These are phyloP conservation scores for Linderniella brevidens DNA, from an alignment of 257 asterid species.

Conservation along the genomic window DNA sequence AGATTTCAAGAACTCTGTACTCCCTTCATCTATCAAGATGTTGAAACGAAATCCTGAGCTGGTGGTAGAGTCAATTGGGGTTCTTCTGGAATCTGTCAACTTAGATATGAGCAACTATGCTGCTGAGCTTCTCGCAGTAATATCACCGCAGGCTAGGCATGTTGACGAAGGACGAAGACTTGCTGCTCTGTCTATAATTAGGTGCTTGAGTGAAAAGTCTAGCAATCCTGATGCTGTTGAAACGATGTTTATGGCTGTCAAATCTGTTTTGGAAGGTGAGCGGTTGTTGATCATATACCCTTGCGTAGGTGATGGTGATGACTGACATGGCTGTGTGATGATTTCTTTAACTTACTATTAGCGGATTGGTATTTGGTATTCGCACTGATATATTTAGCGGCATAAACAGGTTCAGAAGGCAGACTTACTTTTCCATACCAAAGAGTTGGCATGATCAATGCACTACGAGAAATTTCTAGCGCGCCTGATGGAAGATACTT, in stretches of 20 bases:
- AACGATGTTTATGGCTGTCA: constrained; percentile 61
- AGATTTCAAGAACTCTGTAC: constrained; percentile 50
- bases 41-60: constrained; percentile 97
- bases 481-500: constrained; percentile 94
- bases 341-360: neutral
- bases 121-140: constrained; percentile 60
- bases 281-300: constrained; percentile 8
- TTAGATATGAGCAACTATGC: constrained; percentile 90
- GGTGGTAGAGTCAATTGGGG: constrained; percentile 73
- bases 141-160: constrained; percentile 70
- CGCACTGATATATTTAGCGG: neutral
- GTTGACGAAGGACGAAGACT: constrained; percentile 82
- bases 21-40: constrained; percentile 81
- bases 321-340: neutral
- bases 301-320: neutral
- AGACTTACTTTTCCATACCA: constrained; percentile 95
- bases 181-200: constrained; percentile 57
- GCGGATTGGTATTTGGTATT: neutral
- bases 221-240: constrained; percentile 93
- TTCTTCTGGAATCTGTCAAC: constrained; percentile 46
- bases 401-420: constrained; percentile 88
- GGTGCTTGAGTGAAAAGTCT: constrained; percentile 77
- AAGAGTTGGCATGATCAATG: constrained; percentile 75
- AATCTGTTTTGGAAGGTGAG: constrained; percentile 76
- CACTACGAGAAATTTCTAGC: constrained; percentile 56